A percentile compares a stretch with the other conserved stretches of the same genome.
Conservation (phyloP, 768 basidiomycete genomes). For the Collybia mongolica region DNA sequence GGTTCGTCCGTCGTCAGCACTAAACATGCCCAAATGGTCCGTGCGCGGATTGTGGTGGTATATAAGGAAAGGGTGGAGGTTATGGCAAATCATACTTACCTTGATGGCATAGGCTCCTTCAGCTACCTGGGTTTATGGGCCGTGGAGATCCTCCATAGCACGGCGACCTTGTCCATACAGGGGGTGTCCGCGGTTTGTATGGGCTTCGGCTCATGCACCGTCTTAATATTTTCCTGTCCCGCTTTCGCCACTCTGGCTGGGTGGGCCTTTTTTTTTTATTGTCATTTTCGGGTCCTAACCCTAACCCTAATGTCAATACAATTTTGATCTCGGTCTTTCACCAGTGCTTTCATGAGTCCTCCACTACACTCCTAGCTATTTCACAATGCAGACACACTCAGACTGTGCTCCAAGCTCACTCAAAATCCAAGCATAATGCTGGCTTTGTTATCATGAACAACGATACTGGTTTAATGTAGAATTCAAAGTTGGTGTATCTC, state of each 20-base stretch:
- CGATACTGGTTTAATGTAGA: too few species aligned
- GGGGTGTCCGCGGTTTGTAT: slow-evolving; percentile 55
- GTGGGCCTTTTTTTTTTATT: not conserved
- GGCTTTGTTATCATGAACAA: too few species aligned
- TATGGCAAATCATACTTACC: slow-evolving; percentile 50
- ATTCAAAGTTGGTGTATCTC: too few species aligned
- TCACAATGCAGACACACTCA: too few species aligned
- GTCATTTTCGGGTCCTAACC: slow-evolving; percentile 27
- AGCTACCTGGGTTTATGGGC: slow-evolving; percentile 54
- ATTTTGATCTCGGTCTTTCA: too few species aligned
- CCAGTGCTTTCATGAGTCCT: too few species aligned
- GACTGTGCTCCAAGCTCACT: too few species aligned
- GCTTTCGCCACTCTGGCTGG: slow-evolving; percentile 42
- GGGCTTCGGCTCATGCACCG: slow-evolving; percentile 74
- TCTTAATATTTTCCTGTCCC: slow-evolving; percentile 79
- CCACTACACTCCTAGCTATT: too few species aligned
- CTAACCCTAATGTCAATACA: slow-evolving; percentile 38
- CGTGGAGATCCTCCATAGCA: slow-evolving; percentile 60
- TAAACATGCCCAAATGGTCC: slow-evolving; percentile 3
- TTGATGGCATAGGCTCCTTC: slow-evolving; percentile 63
- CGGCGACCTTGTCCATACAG: slow-evolving; percentile 69
- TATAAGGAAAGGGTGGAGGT: slow-evolving; percentile 3
- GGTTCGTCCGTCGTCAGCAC: too few species aligned
- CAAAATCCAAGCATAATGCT: too few species aligned
- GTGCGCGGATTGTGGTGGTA: slow-evolving; percentile 2